Evolutionary conservation across 2,329 filamentous ascomycete genomes (phyloP).

Genomic region (Madurella mycetomatis): DNA sequence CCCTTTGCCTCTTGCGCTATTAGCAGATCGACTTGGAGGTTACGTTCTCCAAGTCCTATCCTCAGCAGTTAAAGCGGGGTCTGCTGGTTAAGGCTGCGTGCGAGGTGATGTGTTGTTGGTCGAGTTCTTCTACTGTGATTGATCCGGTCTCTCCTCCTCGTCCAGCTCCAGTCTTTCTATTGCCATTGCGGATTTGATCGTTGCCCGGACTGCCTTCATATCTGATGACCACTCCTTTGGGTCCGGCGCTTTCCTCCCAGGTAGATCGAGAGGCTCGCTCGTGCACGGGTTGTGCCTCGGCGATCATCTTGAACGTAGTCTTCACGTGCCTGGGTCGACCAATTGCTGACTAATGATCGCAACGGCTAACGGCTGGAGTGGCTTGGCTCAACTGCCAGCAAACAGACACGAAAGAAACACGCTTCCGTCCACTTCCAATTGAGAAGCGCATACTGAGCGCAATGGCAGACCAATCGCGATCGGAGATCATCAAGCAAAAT

Average conservation of each 20-base stretch:
- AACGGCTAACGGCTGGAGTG: too few relatives aligned
- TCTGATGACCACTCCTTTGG: conserved; percentile 11
- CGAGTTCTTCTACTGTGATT: conserved; percentile 7
- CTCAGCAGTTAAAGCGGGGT: conserved; percentile 14
- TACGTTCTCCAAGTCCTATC: conserved; percentile 15
- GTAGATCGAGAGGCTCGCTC: conserved; percentile 10
- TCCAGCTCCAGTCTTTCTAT: conserved; percentile 10
- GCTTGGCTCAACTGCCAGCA: too few relatives aligned
- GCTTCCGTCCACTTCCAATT: too few relatives aligned
- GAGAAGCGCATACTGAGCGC: too few relatives aligned
- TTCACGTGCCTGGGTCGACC: too few relatives aligned
- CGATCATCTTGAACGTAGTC: too few relatives aligned
- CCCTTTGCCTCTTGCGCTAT: conserved; percentile 5
- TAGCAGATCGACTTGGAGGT: conserved; percentile 11
- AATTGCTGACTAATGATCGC: too few relatives aligned
- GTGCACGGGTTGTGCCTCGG: too few relatives aligned
- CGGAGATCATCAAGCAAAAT: too few relatives aligned
- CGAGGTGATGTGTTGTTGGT: conserved; percentile 11
- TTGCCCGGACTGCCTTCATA: conserved; percentile 13
- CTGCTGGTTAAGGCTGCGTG: conserved; percentile 11
- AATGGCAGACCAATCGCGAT: too few relatives aligned
- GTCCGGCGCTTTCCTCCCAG: conserved; percentile 13
- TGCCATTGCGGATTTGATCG: conserved; percentile 14
- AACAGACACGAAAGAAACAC: too few relatives aligned
- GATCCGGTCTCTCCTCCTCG: conserved; percentile 5